Evolutionary conservation across 768 basidiomycete species (phyloP), one percentile per base, ranked within the genome.

Genomic region (Russula sp.): DNA sequence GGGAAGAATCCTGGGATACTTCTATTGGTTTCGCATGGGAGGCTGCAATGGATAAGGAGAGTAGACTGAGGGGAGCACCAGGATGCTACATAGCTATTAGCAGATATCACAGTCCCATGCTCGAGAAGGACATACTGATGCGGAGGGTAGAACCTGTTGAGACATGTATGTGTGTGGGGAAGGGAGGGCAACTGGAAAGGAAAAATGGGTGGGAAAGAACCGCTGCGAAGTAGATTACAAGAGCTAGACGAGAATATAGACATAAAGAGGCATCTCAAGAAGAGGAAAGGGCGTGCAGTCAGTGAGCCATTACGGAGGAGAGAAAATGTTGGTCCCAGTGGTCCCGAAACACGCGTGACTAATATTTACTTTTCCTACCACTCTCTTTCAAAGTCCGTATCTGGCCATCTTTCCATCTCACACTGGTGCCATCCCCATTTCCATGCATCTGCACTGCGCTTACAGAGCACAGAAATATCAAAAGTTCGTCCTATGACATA

Each of bases 1-100:
- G 20, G 37, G 64, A 37, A 49, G 68, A 18, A 39, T 67, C 68
- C 31, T 63, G 68, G 40, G 68, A 54, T 48, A 78, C 68, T 27
- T 79, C 73, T 50, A 85, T 79, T 50, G 85, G 82, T 0, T 70
- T 69, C 40, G 78, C 82, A 57, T 69, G 78, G 39, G 79, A 78
- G 9, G 86, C 86, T 8, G 81, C 85, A 44, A 85, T 76, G 64
- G 88, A 88, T 59, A 91, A 75, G 6, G 88, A 89, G 47, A 90
- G 80, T 22, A 90, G 76, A 69, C 86, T 87, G n/a, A 63, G 59
- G 27, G 58, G 53, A 35, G 59, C 64, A 59, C 55, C 61, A 9
- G 35, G 20, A 44, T 44, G 32, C 67, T 68, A 48, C 14, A 35
- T 22, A 27, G n/a, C 16, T 32, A 13, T 62, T 7, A 60, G 45